A percentile compares a stretch with the other conserved stretches of the same genome.
These are phyloP conservation scores for Cladosporium oxysporum DNA, from an alignment of 2,329 filamentous ascomycete species.

Conservation along the genomic window DNA sequence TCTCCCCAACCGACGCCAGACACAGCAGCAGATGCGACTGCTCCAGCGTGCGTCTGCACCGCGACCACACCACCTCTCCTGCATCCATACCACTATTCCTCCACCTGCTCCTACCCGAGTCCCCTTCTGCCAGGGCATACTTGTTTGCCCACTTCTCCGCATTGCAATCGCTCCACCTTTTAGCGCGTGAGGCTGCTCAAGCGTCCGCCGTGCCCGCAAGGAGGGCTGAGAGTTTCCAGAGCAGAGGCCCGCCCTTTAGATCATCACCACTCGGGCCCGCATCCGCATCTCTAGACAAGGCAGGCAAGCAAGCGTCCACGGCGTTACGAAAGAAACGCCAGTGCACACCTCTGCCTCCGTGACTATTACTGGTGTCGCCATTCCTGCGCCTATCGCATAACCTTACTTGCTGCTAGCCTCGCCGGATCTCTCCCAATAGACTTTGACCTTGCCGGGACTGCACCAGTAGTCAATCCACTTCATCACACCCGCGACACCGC, in stretches of 20 bases:
- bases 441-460: slow-evolving; percentile 5
- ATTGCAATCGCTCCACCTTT: slow-evolving; percentile 15
- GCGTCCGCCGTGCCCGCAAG: slow-evolving; percentile 3
- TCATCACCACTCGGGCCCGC: not conserved
- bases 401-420: not conserved
- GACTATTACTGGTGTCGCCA: slow-evolving; percentile 12
- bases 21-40: not conserved
- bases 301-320: not conserved
- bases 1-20: not conserved
- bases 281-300: not conserved
- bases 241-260: slow-evolving; percentile 1
- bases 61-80: not conserved
- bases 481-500: slow-evolving; percentile 9
- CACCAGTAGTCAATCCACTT: slow-evolving; percentile 4
- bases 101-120: not conserved
- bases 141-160: slow-evolving; percentile 18
- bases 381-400: slow-evolving; percentile 12
- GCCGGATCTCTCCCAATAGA: not conserved
- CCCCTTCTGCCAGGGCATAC: not conserved
- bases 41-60: not conserved
- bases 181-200: slow-evolving; percentile 11
- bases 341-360: not conserved
- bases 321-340: not conserved
- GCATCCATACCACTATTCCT: not conserved
- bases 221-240: not conserved